Evolutionary conservation across 352 stramenopile genomes (phyloP).

Genomic region (Phytophthora rubi): DNA sequence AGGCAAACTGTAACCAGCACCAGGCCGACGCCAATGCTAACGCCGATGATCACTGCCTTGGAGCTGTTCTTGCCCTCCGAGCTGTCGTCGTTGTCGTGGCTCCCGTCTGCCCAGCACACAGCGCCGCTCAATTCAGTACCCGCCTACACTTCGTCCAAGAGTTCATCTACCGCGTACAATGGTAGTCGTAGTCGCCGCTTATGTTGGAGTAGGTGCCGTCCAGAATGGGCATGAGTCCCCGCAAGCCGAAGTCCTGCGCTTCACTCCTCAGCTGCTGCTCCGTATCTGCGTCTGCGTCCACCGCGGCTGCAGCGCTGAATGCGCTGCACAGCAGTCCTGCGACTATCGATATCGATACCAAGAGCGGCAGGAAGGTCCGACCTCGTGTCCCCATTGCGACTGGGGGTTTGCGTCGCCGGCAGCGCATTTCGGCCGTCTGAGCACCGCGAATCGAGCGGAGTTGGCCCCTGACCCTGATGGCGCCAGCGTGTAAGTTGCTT

Average conservation of each 20-base stretch:
- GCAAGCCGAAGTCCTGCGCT: constrained; percentile 5
- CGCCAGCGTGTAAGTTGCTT: not conserved
- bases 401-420: not conserved
- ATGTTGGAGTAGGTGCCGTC: constrained; percentile 24
- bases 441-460: not conserved
- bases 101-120: constrained; percentile 25
- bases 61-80: constrained; percentile 23
- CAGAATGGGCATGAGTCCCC: constrained; percentile 33
- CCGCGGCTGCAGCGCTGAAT: constrained; percentile 11
- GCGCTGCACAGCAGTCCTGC: constrained; percentile 15
- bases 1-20: constrained; percentile 49
- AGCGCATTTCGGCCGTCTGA: constrained; percentile 10
- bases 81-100: constrained; percentile 13
- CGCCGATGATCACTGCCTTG: constrained; percentile 40
- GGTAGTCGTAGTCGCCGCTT: constrained; percentile 21
- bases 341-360: constrained; percentile 10
- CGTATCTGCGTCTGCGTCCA: constrained; percentile 3
- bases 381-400: constrained; percentile 6
- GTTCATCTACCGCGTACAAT: constrained; percentile 16
- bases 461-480: constrained; percentile 3
- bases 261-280: constrained; percentile 6
- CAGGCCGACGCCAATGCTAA: constrained; percentile 41
- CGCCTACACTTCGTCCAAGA: not conserved
- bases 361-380: constrained; percentile 17
- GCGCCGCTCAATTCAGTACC: constrained; percentile 7